Conservation (phyloP, 1,284 basidiomycete genomes). For the Rhizoctonia solani region DNA sequence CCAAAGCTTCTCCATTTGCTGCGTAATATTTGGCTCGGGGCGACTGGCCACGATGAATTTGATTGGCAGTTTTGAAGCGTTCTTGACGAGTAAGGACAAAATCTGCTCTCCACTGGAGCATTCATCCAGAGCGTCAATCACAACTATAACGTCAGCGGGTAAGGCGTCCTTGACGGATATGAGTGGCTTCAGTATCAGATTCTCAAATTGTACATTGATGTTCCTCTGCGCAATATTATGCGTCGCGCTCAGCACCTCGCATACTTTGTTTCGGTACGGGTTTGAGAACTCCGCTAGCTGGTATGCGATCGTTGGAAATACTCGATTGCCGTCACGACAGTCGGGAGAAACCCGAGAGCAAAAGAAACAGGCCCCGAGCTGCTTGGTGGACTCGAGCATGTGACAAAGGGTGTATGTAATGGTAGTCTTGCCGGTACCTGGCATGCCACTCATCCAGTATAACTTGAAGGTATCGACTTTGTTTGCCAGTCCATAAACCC, state of each 20-base stretch:
- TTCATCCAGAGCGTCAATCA: slow-evolving; percentile 2
- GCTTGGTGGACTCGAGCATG: background rate
- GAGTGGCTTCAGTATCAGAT: background rate
- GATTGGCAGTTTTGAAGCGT: background rate
- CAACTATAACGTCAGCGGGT: background rate
- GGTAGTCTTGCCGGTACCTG: slow-evolving; percentile 12
- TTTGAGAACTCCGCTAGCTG: background rate
- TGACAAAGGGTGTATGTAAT: background rate
- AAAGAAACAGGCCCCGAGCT: slow-evolving; percentile 45
- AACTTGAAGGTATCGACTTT: background rate
- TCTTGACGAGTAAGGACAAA: background rate
- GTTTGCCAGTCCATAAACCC: background rate
- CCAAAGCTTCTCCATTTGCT: background rate
- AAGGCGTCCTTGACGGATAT: background rate
- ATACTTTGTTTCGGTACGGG: background rate
- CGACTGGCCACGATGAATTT: background rate
- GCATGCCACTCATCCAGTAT: slow-evolving; percentile 17
- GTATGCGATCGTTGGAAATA: background rate
- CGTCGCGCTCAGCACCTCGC: background rate
- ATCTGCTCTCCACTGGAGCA: background rate
- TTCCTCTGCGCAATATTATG: background rate
- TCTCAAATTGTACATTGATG: background rate
- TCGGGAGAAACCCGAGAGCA: slow-evolving; percentile 39
- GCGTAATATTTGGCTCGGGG: background rate
- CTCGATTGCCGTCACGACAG: background rate